Evolutionary conservation across 805 yeast genomes (phyloP).

Genomic region (Yarrowia deformans): DNA sequence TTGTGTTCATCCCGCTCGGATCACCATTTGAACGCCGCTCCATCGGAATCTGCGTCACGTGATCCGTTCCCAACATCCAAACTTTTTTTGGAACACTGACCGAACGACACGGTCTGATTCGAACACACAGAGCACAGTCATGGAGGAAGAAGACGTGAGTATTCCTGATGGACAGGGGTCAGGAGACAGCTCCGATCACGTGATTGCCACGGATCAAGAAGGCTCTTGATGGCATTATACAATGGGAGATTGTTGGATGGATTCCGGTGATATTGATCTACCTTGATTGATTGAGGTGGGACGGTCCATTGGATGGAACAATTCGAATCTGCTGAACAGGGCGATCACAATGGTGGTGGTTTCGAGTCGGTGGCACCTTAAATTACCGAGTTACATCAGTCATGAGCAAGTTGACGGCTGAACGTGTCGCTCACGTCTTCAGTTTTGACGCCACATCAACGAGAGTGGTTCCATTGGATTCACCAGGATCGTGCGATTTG

Average conservation of each 20-base stretch:
- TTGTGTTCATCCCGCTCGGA: too few relatives aligned
- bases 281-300: background rate
- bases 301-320: background rate
- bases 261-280: background rate
- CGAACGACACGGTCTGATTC: constrained; percentile 8
- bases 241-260: background rate
- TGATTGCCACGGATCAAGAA: background rate
- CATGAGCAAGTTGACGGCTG: background rate
- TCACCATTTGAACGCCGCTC: too few relatives aligned
- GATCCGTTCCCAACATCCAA: constrained; percentile 26
- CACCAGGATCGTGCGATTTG: background rate
- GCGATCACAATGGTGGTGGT: background rate
- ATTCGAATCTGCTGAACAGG: background rate
- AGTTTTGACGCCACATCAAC: background rate
- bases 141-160: constrained; percentile 33
- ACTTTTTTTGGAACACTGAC: background rate
- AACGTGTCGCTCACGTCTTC: background rate
- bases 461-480: background rate
- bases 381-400: background rate
- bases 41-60: background rate
- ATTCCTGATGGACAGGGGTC: background rate
- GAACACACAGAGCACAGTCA: constrained; percentile 3
- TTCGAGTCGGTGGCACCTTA: background rate
- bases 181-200: background rate
- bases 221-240: background rate